A percentile compares a stretch with the other conserved stretches of the same genome.
Evolutionary conservation across 2,329 filamentous ascomycete species (phyloP).

Genomic region (Fusarium burgessii): DNA sequence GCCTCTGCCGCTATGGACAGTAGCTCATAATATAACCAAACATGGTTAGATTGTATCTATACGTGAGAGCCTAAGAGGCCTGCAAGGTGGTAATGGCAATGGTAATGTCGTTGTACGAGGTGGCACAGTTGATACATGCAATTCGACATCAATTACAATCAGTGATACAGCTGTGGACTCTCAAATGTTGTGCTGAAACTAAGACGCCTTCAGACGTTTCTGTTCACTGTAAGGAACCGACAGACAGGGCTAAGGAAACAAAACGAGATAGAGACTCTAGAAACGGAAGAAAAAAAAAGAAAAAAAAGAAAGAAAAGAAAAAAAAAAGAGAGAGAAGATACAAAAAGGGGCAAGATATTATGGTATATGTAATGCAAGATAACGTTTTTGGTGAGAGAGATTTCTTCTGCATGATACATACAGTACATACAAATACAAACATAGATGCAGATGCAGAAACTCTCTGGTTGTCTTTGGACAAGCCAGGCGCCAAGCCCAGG

Average conservation of each 20-base stretch:
- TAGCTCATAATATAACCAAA: neutral
- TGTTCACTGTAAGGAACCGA: neutral
- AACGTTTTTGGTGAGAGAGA: slow-evolving; percentile 6
- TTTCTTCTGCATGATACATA: slow-evolving; percentile 13
- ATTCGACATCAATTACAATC: neutral
- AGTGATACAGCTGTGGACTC: slow-evolving; percentile 8
- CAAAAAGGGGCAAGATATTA: neutral
- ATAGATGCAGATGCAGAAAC: neutral
- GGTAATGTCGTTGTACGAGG: slow-evolving; percentile 23
- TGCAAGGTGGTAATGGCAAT: neutral
- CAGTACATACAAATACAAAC: neutral
- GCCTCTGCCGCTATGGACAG: slow-evolving; percentile 1
- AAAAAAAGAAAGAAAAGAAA: neutral
- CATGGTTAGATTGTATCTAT: neutral
- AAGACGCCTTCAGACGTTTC: slow-evolving; percentile 29
- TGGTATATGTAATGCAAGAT: neutral
- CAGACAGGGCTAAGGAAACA: slow-evolving; percentile 7
- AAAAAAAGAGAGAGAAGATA: neutral
- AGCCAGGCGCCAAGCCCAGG: slow-evolving; percentile 27
- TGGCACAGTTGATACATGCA: neutral
- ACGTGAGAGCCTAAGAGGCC: neutral
- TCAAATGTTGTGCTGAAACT: slow-evolving; percentile 21
- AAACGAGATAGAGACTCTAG: slow-evolving; percentile 15
- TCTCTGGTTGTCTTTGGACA: slow-evolving; percentile 7
- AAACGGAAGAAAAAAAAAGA: neutral